phyloP scores from a whole-genome alignment of 306 rosid genomes.

The Malus domestica region ASM211411v1 NC_041797.1:913501-914000 shows the following conservation, averaged over 20 bases:
- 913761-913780: slow-evolving; percentile 34
- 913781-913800: slow-evolving; percentile 33
- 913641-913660: background rate
- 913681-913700: background rate
- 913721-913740: slow-evolving; percentile 78
- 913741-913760: slow-evolving; percentile 71
- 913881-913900: slow-evolving; percentile 69
- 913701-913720: slow-evolving; percentile 34
- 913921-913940: slow-evolving; percentile 51
- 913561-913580: slow-evolving; percentile 7
- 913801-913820: slow-evolving; percentile 32
- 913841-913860: slow-evolving; percentile 72
- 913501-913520: too few species aligned
- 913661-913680: background rate
- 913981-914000: slow-evolving; percentile 55
- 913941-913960: slow-evolving; percentile 42
- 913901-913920: slow-evolving; percentile 74
- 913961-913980: slow-evolving; percentile 55
- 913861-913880: slow-evolving; percentile 96
- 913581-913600: slow-evolving; percentile 24
- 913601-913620: slow-evolving; percentile 7
- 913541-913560: background rate
- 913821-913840: slow-evolving; percentile 40
- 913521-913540: too few species aligned
- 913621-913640: background rate